A percentile compares a stretch with the other conserved stretches of the same genome.
Conservation (phyloP, 306 rosid genomes). For the Pachyrhizus erosus region DNA sequence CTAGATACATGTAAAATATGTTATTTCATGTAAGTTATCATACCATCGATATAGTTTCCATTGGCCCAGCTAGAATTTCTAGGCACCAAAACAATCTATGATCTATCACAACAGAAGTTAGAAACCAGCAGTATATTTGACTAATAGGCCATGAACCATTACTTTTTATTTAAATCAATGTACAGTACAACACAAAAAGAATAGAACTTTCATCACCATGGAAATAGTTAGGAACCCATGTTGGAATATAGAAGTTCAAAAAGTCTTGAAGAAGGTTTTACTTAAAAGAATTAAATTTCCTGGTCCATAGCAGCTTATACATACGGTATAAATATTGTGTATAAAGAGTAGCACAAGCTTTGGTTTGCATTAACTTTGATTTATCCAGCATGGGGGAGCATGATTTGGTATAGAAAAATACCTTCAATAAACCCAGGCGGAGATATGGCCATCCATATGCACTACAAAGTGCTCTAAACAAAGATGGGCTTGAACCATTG, state of each 20-base stretch:
- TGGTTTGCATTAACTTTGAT: conserved; percentile 15
- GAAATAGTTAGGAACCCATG: not conserved
- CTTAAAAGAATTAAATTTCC: not conserved
- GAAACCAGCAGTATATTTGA: not conserved
- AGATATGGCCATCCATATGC: conserved; percentile 97
- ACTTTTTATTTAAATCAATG: not conserved
- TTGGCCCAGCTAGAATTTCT: conserved; percentile 5
- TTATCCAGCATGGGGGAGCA: conserved; percentile 22
- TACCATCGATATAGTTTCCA: not conserved
- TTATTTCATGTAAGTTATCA: conserved; percentile 3
- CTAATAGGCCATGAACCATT: not conserved
- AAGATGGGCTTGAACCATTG: conserved; percentile 62
- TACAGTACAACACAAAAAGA: not conserved
- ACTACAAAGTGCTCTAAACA: conserved; percentile 76
- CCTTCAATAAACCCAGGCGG: conserved; percentile 87
- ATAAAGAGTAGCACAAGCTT: conserved; percentile 20
- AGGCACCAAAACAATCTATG: not conserved
- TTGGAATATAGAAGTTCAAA: not conserved
- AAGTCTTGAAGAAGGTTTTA: not conserved
- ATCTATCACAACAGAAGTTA: conserved; percentile 15
- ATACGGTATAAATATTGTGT: not conserved
- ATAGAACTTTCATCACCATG: not conserved
- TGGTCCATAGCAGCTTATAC: conserved; percentile 6
- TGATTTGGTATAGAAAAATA: conserved; percentile 39
- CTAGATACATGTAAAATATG: conserved; percentile 5